phyloP scores from a whole-genome alignment of 768 basidiomycete genomes.

The Tricholoma flavovirens region DNA sequence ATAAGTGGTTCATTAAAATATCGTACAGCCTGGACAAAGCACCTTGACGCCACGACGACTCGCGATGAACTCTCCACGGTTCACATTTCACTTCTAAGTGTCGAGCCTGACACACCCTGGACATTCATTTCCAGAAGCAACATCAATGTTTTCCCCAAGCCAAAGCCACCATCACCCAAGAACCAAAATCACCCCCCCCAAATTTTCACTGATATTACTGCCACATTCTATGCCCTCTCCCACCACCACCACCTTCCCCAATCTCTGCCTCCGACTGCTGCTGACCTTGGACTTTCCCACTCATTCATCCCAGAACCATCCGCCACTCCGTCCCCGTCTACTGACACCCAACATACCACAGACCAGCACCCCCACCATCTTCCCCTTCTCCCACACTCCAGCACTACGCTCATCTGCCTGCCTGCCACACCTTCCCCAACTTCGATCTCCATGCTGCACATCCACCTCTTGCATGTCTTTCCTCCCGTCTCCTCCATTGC shows the following conservation, averaged over 20 bases:
- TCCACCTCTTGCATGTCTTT: constrained; percentile 49
- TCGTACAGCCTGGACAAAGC: constrained; percentile 58
- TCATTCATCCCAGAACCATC: constrained; percentile 29
- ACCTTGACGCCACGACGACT: constrained; percentile 36
- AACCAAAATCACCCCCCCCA: constrained; percentile 15
- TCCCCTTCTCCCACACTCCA: constrained; percentile 48
- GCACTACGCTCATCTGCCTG: constrained; percentile 53
- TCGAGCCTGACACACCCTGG: constrained; percentile 57
- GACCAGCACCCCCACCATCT: constrained; percentile 23
- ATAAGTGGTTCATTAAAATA: constrained; percentile 4
- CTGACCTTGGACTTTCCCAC: constrained; percentile 30
- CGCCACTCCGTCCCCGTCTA: constrained; percentile 10
- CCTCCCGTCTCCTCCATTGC: constrained; percentile 24
- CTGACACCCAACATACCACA: constrained; percentile 9
- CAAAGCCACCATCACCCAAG: constrained; percentile 22
- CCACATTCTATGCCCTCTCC: constrained; percentile 46
- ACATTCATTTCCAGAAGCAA: constrained; percentile 37
- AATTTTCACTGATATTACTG: constrained; percentile 41
- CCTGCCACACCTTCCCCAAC: constrained; percentile 39
- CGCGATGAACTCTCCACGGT: constrained; percentile 42
- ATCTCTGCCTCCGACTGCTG: constrained; percentile 26
- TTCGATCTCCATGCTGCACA: constrained; percentile 47
- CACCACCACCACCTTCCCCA: constrained; percentile 38
- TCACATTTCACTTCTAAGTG: constrained; percentile 57
- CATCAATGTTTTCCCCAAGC: constrained; percentile 11